Evolutionary conservation across 805 yeast species (phyloP).

Genomic region (Ogataea ramenticola): DNA sequence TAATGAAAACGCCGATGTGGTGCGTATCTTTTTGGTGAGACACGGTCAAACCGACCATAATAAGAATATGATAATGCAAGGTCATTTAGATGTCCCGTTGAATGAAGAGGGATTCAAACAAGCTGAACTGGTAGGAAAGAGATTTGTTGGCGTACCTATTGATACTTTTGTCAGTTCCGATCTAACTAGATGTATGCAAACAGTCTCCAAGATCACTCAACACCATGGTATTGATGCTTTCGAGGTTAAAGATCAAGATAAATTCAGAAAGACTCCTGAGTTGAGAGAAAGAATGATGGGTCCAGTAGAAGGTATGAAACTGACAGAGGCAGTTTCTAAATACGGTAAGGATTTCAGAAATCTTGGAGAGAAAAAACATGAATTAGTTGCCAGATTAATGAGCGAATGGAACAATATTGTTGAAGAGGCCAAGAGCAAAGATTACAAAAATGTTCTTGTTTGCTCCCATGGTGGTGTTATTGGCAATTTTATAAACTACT

Average conservation of each 20-base stretch:
- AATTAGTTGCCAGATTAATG: conserved; percentile 42
- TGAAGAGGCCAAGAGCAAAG: conserved; percentile 26
- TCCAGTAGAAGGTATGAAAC: conserved; percentile 64
- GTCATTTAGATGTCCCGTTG: conserved; percentile 62
- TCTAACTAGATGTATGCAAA: conserved; percentile 52
- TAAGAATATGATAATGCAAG: conserved; percentile 63
- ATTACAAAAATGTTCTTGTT: conserved; percentile 44
- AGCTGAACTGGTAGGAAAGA: conserved; percentile 46
- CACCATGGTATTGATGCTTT: conserved; percentile 10
- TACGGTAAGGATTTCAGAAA: conserved; percentile 55
- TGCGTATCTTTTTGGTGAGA: conserved; percentile 53
- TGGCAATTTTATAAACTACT: conserved; percentile 47
- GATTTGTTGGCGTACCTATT: conserved; percentile 30
- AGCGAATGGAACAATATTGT: conserved; percentile 37
- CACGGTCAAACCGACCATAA: conserved; percentile 85
- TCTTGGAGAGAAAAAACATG: conserved; percentile 53
- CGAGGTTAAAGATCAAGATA: conserved; percentile 3
- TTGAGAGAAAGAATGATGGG: conserved; percentile 79
- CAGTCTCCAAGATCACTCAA: conserved; percentile 37
- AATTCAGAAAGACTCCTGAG: conserved; percentile 29
- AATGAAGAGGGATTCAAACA: conserved; percentile 58
- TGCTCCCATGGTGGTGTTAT: conserved; percentile 83
- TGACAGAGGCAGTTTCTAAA: conserved; percentile 52
- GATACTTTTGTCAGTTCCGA: conserved; percentile 49
- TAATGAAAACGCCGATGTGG: conserved; percentile 10